Percentiles rank a stretch among this genome's conserved stretches.
Conservation (phyloP, 306 rosid genomes). For the Prunus mume region DNA sequence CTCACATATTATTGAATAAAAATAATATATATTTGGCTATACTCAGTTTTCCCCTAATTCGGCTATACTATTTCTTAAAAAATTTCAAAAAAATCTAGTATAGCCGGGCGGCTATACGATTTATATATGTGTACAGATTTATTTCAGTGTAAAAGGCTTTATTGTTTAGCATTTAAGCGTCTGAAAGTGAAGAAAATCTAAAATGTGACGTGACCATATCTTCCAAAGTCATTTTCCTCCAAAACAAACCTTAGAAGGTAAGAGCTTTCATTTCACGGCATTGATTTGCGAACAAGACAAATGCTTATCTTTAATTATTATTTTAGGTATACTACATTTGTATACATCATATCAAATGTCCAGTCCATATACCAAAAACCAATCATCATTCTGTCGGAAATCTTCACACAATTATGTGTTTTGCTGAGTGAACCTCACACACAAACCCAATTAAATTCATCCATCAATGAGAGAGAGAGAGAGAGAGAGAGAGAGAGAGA, state of each 20-base stretch:
- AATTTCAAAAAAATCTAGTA: too few species aligned
- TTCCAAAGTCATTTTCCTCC: too few species aligned
- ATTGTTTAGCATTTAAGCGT: neutral
- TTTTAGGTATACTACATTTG: neutral
- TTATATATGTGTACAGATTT: neutral
- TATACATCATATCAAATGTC: neutral
- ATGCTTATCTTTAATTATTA: neutral
- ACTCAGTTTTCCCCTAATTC: too few species aligned
- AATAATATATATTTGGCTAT: too few species aligned
- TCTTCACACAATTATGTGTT: constrained; percentile 10
- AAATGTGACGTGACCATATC: neutral
- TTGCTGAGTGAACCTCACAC: neutral
- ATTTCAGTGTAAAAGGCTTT: neutral
- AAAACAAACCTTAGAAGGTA: too few species aligned
- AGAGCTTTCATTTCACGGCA: neutral
- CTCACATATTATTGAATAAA: too few species aligned
- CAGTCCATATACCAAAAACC: too few species aligned
- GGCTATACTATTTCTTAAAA: too few species aligned
- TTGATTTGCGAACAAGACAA: constrained; percentile 11
- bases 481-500: too few species aligned
- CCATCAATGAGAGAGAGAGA: too few species aligned
- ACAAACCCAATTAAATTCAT: neutral
- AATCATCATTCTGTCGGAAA: constrained; percentile 14
- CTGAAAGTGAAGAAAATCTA: constrained; percentile 23
- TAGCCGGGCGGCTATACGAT: too few species aligned